These are phyloP conservation scores for Chenopodium formosanum DNA, from an alignment of 148 eudicot species.

Conservation along the genomic window DNA sequence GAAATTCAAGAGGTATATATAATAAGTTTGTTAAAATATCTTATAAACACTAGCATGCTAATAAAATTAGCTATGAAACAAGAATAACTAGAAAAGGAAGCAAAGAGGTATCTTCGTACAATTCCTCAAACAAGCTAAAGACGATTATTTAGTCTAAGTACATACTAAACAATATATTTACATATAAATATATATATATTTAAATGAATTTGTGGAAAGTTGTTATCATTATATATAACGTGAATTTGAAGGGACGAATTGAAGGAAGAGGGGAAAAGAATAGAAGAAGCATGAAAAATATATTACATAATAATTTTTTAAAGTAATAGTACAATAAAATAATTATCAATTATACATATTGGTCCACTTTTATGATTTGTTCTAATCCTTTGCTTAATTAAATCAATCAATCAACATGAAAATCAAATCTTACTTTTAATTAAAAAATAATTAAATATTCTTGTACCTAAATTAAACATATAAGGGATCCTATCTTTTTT, in stretches of 20 bases:
- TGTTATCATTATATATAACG: conserved; percentile 20
- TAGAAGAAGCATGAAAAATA: neutral
- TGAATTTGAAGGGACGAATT: conserved; percentile 24
- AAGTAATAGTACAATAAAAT: neutral
- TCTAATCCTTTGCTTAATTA: conserved; percentile 25
- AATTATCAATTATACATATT: neutral
- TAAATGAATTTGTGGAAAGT: conserved; percentile 6
- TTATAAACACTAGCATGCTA: neutral
- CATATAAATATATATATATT: neutral
- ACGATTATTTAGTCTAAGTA: neutral
- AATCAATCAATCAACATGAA: conserved; percentile 23
- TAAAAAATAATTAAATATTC: neutral
- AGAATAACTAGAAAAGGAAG: conserved; percentile 5
- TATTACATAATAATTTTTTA: neutral
- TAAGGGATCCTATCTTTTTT: conserved; percentile 23
- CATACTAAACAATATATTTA: neutral
- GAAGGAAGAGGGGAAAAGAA: conserved; percentile 14
- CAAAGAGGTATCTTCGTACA: neutral
- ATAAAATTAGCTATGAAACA: neutral
- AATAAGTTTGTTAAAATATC: no score
- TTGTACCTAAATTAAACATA: conserved; percentile 6
- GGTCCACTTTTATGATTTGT: conserved; percentile 16
- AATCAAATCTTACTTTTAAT: conserved; percentile 21
- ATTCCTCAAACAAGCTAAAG: conserved; percentile 22
- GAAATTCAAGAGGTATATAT: no score